A percentile compares a stretch with the other conserved stretches of the same genome.
These are phyloP conservation scores for Aspergillaceae sp. DNA, from an alignment of 2,329 filamentous ascomycete genomes.

Conservation along the genomic window DNA sequence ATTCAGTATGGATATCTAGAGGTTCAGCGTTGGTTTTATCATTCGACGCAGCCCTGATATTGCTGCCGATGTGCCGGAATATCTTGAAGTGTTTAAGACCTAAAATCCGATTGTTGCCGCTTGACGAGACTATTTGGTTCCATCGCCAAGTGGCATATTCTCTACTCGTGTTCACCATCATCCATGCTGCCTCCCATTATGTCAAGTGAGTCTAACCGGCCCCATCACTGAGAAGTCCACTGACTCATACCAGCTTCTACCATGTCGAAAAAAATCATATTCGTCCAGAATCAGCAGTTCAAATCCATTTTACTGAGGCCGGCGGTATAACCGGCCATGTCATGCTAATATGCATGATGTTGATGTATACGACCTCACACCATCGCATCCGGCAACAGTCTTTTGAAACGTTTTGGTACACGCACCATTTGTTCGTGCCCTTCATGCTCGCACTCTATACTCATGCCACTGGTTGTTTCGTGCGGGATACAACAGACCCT, in stretches of 20 bases:
- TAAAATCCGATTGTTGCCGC: constrained; percentile 75
- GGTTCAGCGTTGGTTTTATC: constrained; percentile 81
- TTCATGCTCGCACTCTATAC: constrained; percentile 92
- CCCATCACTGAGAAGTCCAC: constrained; percentile 1
- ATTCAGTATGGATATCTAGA: constrained; percentile 92
- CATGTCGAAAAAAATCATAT: constrained; percentile 84
- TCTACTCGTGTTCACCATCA: constrained; percentile 68
- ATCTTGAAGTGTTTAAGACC: constrained; percentile 76
- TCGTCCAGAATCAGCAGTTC: constrained; percentile 66
- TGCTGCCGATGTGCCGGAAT: constrained; percentile 91
- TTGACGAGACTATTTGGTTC: constrained; percentile 97
- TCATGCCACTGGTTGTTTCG: constrained; percentile 92
- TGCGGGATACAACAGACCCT: constrained; percentile 64
- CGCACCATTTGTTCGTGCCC: constrained; percentile 94
- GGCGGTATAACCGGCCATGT: constrained; percentile 92
- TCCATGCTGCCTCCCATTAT: constrained; percentile 77
- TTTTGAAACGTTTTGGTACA: constrained; percentile 99
- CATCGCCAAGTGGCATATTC: constrained; percentile 91
- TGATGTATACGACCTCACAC: constrained; percentile 96
- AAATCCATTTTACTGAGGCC: constrained; percentile 85
- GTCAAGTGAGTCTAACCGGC: constrained; percentile 64
- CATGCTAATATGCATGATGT: constrained; percentile 97
- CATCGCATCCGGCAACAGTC: constrained; percentile 90
- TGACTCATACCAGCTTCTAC: constrained; percentile 62
- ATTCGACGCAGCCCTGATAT: constrained; percentile 76